phyloP scores from a whole-genome alignment of 78 protist genomes.

The Cavenderia fasciculata region DNA sequence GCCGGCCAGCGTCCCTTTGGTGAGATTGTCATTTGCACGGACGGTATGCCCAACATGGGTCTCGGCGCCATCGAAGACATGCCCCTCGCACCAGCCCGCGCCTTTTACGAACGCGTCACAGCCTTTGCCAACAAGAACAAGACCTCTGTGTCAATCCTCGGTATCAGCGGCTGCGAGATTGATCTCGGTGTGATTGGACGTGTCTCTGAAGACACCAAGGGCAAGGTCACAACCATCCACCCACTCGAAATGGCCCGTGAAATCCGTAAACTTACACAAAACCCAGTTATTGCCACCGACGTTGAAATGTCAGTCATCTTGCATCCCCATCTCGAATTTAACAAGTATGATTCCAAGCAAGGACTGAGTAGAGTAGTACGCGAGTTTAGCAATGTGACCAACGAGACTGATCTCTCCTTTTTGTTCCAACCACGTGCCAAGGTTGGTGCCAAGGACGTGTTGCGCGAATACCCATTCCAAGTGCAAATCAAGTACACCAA shows the following conservation, averaged over 20 bases:
- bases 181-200: slow-evolving; percentile 78
- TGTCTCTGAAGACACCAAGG: slow-evolving; percentile 73
- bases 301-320: slow-evolving; percentile 14
- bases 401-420: slow-evolving; percentile 29
- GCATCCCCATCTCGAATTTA: slow-evolving; percentile 54
- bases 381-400: slow-evolving; percentile 25
- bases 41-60: slow-evolving; percentile 84
- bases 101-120: slow-evolving; percentile 27
- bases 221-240: slow-evolving; percentile 74
- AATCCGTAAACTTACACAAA: slow-evolving; percentile 67
- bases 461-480: slow-evolving; percentile 59
- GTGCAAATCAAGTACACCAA: slow-evolving; percentile 72
- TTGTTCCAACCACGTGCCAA: background rate
- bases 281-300: slow-evolving; percentile 75
- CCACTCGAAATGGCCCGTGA: slow-evolving; percentile 75
- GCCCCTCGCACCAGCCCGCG: slow-evolving; percentile 39
- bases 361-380: slow-evolving; percentile 35
- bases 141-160: slow-evolving; percentile 30
- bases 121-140: slow-evolving; percentile 31
- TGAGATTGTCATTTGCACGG: slow-evolving; percentile 82
- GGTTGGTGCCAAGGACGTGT: background rate
- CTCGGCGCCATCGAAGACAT: slow-evolving; percentile 66
- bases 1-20: slow-evolving; percentile 38
- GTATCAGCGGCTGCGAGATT: slow-evolving; percentile 73
- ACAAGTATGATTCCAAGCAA: slow-evolving; percentile 21